Percentiles rank a stretch among this genome's conserved stretches.
phyloP scores from a whole-genome alignment of 2,329 filamentous ascomycete genomes.

The Phoma sp. region DNA sequence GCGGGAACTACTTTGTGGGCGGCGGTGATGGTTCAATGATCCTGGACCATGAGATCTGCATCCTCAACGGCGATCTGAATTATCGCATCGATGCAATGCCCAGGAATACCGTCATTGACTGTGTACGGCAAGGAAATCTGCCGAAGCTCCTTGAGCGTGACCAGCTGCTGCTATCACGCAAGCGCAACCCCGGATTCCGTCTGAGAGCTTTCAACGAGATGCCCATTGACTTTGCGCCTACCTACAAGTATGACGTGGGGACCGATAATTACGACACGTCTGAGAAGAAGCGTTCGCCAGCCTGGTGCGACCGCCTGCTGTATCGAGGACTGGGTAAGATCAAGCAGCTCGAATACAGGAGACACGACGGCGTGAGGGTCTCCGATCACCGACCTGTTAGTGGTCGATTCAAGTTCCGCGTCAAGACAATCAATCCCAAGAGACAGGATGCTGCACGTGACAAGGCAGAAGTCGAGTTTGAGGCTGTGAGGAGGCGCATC shows the following conservation, averaged over 20 bases:
- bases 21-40: slow-evolving; percentile 97
- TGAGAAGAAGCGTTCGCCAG: slow-evolving; percentile 91
- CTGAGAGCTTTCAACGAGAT: slow-evolving; percentile 89
- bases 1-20: slow-evolving; percentile 80
- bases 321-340: slow-evolving; percentile 82
- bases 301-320: slow-evolving; percentile 95
- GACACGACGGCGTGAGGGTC: slow-evolving; percentile 82
- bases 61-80: slow-evolving; percentile 94
- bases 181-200: slow-evolving; percentile 87
- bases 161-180: slow-evolving; percentile 85
- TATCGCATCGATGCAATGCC: slow-evolving; percentile 98
- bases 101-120: slow-evolving; percentile 87
- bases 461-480: slow-evolving; percentile 75
- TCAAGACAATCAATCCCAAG: slow-evolving; percentile 79
- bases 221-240: slow-evolving; percentile 89
- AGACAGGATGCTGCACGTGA: slow-evolving; percentile 72
- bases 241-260: slow-evolving; percentile 98
- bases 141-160: slow-evolving; percentile 88
- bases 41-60: slow-evolving; percentile 95
- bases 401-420: slow-evolving; percentile 77
- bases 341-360: slow-evolving; percentile 83
- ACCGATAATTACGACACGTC: slow-evolving; percentile 93
- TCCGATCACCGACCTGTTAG: slow-evolving; percentile 95
- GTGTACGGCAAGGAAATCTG: slow-evolving; percentile 81
- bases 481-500: slow-evolving; percentile 71